Evolutionary conservation across 208 protist species (phyloP).

Genomic region (Acanthamoeba healyi): DNA sequence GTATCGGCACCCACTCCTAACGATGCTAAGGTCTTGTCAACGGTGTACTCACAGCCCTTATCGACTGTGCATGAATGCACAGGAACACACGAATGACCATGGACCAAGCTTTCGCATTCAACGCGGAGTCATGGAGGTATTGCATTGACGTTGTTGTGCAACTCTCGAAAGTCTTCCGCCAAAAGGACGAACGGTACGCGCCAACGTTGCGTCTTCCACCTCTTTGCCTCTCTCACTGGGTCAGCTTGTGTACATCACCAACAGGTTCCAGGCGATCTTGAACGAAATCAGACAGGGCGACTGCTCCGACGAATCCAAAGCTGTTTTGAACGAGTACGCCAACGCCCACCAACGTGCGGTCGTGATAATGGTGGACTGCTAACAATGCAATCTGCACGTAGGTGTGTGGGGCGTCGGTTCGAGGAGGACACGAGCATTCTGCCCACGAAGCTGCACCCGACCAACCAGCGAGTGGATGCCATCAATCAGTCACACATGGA

Average conservation of each 20-base stretch:
- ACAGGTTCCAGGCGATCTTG: background rate
- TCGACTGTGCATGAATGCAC: no score
- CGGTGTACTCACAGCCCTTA: no score
- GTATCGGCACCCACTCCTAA: no score
- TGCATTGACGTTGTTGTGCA: conserved; percentile 60
- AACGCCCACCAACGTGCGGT: no score
- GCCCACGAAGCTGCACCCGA: conserved; percentile 6
- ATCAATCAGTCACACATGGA: background rate
- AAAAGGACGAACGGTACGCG: conserved; percentile 24
- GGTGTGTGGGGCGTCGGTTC: background rate
- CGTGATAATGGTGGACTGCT: no score
- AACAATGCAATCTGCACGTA: background rate
- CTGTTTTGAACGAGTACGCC: background rate
- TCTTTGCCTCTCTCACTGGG: no score
- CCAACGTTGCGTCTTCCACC: no score
- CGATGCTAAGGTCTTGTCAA: no score
- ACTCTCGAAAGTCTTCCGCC: conserved; percentile 64
- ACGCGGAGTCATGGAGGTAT: background rate
- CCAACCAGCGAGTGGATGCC: background rate
- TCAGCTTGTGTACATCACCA: background rate
- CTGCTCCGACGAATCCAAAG: background rate
- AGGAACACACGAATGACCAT: background rate
- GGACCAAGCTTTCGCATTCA: conserved; percentile 21
- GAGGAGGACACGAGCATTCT: background rate
- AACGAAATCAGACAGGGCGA: background rate